Evolutionary conservation across 192 early-diverging fungal genomes (phyloP).

Genomic region (Umbelopsis ramanniana): DNA sequence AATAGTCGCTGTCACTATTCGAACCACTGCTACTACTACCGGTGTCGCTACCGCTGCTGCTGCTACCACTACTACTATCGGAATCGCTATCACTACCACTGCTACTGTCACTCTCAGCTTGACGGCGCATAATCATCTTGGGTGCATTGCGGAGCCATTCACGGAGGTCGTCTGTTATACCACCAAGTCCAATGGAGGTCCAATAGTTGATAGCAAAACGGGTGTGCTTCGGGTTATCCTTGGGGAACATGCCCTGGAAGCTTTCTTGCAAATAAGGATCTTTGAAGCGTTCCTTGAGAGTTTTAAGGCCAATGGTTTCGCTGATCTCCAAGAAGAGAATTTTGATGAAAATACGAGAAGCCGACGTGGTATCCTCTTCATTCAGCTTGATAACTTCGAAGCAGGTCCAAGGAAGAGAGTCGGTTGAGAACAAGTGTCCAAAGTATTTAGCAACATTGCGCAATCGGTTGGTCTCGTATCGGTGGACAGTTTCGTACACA

Average conservation of each 20-base stretch:
- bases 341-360: constrained; percentile 97
- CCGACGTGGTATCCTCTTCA: constrained; percentile 94
- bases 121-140: constrained; percentile 67
- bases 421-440: constrained; percentile 83
- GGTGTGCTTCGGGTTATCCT: constrained; percentile 82
- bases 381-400: constrained; percentile 81
- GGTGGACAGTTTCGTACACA: constrained; percentile 90
- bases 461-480: constrained; percentile 90
- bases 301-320: constrained; percentile 81
- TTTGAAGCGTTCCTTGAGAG: constrained; percentile 71
- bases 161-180: constrained; percentile 90
- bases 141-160: constrained; percentile 66
- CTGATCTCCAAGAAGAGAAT: constrained; percentile 90
- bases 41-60: constrained; percentile 32
- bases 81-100: constrained; percentile 40
- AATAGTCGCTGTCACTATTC: constrained; percentile 27
- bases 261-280: constrained; percentile 74
- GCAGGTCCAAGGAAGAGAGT: constrained; percentile 85
- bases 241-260: constrained; percentile 89
- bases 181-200: constrained; percentile 91
- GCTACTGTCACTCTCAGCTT: constrained; percentile 52
- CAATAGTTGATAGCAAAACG: constrained; percentile 99
- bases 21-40: constrained; percentile 27
- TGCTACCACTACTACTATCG: constrained; percentile 39
- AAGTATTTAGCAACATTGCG: constrained; percentile 94